These are phyloP conservation scores for Didymella pinodella DNA, from an alignment of 2,329 filamentous ascomycete species.

Conservation along the genomic window DNA sequence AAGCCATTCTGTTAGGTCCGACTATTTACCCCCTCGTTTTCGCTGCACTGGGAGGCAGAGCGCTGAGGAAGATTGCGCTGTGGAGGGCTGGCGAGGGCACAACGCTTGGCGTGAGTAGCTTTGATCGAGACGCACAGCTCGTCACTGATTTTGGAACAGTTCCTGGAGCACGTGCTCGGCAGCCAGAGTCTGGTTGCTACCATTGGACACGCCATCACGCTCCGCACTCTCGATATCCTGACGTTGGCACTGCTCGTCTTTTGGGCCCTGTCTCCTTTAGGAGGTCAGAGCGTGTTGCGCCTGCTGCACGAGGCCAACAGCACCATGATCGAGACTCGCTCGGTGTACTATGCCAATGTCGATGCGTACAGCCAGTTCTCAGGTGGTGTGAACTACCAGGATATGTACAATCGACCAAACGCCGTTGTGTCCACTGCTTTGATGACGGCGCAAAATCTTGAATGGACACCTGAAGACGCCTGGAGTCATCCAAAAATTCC, in stretches of 20 bases:
- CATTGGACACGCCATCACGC: background rate
- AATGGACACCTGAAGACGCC: background rate
- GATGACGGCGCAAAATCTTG: background rate
- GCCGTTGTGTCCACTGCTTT: background rate
- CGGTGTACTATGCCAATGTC: slow-evolving; percentile 14
- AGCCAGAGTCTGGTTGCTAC: slow-evolving; percentile 15
- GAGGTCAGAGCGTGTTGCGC: slow-evolving; percentile 10
- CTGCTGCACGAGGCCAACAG: slow-evolving; percentile 3
- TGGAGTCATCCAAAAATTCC: background rate
- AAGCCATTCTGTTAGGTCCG: slow-evolving; percentile 1
- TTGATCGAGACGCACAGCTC: too few relatives aligned
- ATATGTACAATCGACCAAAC: background rate
- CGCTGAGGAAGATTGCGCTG: slow-evolving; percentile 6
- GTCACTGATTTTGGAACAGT: background rate
- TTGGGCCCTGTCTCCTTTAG: slow-evolving; percentile 10
- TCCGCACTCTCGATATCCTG: slow-evolving; percentile 1
- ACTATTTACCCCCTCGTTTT: slow-evolving; percentile 7
- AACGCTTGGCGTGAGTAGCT: background rate
- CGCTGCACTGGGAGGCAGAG: slow-evolving; percentile 2
- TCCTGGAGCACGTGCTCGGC: slow-evolving; percentile 1
- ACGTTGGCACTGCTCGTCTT: slow-evolving; percentile 3
- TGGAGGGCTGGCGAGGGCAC: background rate
- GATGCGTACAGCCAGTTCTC: background rate
- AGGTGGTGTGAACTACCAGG: background rate
- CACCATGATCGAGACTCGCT: slow-evolving; percentile 4